phyloP scores from a whole-genome alignment of 768 basidiomycete species.

The Xerocomus brunneocitrinus region DNA sequence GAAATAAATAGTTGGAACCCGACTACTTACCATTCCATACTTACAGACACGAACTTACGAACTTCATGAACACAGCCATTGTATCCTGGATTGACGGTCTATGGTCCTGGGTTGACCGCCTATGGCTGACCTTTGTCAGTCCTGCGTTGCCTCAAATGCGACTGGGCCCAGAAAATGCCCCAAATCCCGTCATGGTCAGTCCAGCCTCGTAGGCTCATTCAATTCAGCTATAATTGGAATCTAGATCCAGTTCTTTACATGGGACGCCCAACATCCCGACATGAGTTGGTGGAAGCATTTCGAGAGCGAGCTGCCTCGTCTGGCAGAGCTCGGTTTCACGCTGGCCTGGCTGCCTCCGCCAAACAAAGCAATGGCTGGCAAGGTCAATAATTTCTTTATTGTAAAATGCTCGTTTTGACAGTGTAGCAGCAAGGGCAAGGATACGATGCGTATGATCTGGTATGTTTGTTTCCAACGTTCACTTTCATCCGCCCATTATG shows the following conservation, averaged over 20 bases:
- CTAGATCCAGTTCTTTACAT: slow-evolving; percentile 82
- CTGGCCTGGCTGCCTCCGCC: slow-evolving; percentile 84
- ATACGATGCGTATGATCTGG: slow-evolving; percentile 85
- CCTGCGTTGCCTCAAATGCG: slow-evolving; percentile 58
- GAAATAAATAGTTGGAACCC: slow-evolving; percentile 2
- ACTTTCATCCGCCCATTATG: background rate
- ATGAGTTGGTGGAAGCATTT: slow-evolving; percentile 83
- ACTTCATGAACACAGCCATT: slow-evolving; percentile 7
- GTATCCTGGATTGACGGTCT: slow-evolving; percentile 24
- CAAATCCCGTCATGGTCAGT: slow-evolving; percentile 68
- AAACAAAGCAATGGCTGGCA: slow-evolving; percentile 62
- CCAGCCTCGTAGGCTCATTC: background rate
- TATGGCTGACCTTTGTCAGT: slow-evolving; percentile 16
- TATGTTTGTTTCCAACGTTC: slow-evolving; percentile 29
- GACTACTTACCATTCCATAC: background rate
- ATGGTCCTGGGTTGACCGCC: slow-evolving; percentile 21
- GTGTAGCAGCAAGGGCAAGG: slow-evolving; percentile 58
- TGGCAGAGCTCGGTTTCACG: slow-evolving; percentile 68
- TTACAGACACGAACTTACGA: background rate
- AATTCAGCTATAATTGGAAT: background rate
- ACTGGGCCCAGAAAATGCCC: slow-evolving; percentile 46
- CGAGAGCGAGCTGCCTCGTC: slow-evolving; percentile 55
- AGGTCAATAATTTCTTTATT: slow-evolving; percentile 32
- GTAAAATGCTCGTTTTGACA: slow-evolving; percentile 7
- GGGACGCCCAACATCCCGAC: slow-evolving; percentile 55